Evolutionary conservation across 371 early-diverging fungal genomes (phyloP).

Genomic region (Circinella umbellata): DNA sequence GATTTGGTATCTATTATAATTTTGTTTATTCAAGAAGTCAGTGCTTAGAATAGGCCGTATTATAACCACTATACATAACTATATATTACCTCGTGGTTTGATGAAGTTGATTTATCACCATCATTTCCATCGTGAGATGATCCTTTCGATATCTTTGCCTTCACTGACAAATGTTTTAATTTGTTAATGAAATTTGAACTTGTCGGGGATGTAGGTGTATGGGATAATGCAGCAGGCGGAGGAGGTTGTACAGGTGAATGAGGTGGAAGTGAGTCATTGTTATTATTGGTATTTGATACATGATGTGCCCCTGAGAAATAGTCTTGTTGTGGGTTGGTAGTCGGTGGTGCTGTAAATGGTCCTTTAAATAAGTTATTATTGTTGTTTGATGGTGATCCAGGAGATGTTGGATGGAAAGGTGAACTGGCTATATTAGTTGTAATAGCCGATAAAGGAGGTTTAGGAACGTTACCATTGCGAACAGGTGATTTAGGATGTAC

Average conservation of each 20-base stretch:
- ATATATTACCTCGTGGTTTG: background rate
- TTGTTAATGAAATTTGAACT: conserved; percentile 60
- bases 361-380: conserved; percentile 22
- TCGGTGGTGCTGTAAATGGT: conserved; percentile 52
- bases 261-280: background rate
- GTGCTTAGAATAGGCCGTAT: too few relatives aligned
- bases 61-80: too few relatives aligned
- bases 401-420: conserved; percentile 14
- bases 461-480: conserved; percentile 5
- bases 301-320: conserved; percentile 57
- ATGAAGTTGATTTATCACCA: conserved; percentile 1
- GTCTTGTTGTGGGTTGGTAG: conserved; percentile 38
- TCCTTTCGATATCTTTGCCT: conserved; percentile 50
- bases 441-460: conserved; percentile 21
- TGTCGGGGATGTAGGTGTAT: conserved; percentile 32
- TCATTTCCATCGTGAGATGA: conserved; percentile 25
- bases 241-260: conserved; percentile 45
- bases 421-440: conserved; percentile 13
- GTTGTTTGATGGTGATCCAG: background rate
- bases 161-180: conserved; percentile 56
- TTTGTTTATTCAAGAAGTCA: too few relatives aligned
- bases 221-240: conserved; percentile 43
- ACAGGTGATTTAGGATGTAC: conserved; percentile 7
- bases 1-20: background rate
- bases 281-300: conserved; percentile 7